Evolutionary conservation across 306 rosid genomes (phyloP).

Genomic region (Neltuma alba): DNA sequence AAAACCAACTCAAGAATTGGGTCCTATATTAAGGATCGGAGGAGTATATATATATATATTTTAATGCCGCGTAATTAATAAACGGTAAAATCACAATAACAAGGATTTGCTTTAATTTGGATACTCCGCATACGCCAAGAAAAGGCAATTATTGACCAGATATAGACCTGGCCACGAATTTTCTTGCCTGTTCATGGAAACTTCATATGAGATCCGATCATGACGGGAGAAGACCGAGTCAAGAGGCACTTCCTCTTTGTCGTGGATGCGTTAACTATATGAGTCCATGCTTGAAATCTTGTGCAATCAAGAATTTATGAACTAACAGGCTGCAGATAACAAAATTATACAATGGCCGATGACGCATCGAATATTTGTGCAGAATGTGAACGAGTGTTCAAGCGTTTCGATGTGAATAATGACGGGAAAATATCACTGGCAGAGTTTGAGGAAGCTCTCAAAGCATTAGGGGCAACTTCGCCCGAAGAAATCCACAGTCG

Average conservation of each 20-base stretch:
- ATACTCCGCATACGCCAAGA: neutral
- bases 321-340: neutral
- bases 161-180: neutral
- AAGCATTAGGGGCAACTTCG: conserved; percentile 56
- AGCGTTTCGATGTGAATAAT: conserved; percentile 65
- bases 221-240: conserved; percentile 1
- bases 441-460: conserved; percentile 61
- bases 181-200: neutral
- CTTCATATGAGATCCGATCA: neutral
- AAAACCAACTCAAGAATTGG: too few relatives aligned
- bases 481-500: conserved; percentile 52
- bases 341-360: conserved; percentile 31
- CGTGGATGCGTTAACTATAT: neutral
- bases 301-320: neutral
- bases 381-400: conserved; percentile 64
- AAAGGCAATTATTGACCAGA: neutral
- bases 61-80: neutral
- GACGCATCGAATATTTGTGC: conserved; percentile 8
- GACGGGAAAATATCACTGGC: conserved; percentile 63
- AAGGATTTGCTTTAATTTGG: neutral
- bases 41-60: too few relatives aligned
- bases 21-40: too few relatives aligned
- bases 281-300: neutral
- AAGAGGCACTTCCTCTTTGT: neutral
- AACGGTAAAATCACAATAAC: neutral